Percentiles rank a stretch among this genome's conserved stretches.
phyloP scores from a whole-genome alignment of 148 eudicot genomes.

The Cornus suecica region DNA sequence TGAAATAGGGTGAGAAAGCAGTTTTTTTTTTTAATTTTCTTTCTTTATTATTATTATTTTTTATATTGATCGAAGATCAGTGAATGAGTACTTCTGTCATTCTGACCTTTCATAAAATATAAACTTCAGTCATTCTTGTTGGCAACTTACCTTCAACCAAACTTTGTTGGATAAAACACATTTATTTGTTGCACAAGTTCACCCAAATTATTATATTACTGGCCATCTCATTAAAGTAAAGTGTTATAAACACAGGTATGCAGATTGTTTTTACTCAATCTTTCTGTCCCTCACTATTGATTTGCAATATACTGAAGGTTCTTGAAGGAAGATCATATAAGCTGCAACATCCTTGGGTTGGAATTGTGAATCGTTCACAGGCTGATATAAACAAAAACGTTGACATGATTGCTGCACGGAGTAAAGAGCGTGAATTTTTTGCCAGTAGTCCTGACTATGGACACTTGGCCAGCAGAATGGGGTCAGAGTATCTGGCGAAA shows the following conservation, averaged over 20 bases:
- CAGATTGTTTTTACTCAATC: neutral
- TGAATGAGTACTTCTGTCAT: too few relatives aligned
- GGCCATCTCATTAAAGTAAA: too few relatives aligned
- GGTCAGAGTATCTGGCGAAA: constrained; percentile 81
- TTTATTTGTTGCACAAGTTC: too few relatives aligned
- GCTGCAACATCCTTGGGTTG: constrained; percentile 84
- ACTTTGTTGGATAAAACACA: too few relatives aligned
- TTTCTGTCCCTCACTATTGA: neutral
- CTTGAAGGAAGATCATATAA: constrained; percentile 84
- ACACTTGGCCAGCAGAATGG: constrained; percentile 69
- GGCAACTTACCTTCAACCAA: too few relatives aligned
- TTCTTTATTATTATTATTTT: too few relatives aligned
- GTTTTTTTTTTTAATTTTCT: too few relatives aligned
- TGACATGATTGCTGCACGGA: constrained; percentile 69
- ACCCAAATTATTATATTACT: too few relatives aligned
- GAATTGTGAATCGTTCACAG: constrained; percentile 86
- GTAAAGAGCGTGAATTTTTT: constrained; percentile 71
- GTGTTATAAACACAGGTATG: neutral
- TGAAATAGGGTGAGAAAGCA: too few relatives aligned
- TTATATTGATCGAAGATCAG: too few relatives aligned
- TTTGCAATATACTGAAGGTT: constrained; percentile 41
- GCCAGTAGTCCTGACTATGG: constrained; percentile 71
- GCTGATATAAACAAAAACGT: constrained; percentile 73
- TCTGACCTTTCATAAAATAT: too few relatives aligned
- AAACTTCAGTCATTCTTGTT: too few relatives aligned